These are phyloP conservation scores for Quercus rubra DNA, from an alignment of 306 rosid genomes.

Conservation along the genomic window DNA sequence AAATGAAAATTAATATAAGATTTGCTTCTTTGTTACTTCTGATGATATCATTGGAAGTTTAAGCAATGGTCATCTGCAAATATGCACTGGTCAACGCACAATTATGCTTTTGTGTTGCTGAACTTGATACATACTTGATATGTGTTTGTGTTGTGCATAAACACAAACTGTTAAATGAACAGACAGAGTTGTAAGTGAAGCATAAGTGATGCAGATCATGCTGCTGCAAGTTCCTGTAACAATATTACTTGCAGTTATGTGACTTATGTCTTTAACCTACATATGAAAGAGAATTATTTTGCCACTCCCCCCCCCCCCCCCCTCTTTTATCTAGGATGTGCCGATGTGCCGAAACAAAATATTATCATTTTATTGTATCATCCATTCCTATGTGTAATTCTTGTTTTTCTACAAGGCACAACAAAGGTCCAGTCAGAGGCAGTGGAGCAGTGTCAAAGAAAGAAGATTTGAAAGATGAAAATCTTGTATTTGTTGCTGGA, in stretches of 20 bases:
- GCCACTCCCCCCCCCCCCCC: not conserved
- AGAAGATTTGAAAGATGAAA: slow-evolving; percentile 52
- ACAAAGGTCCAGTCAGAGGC: slow-evolving; percentile 30
- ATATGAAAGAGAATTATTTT: not conserved
- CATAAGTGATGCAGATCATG: not conserved
- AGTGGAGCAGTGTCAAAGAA: slow-evolving; percentile 39
- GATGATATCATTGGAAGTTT: not conserved
- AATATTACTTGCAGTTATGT: not conserved
- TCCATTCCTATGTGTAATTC: slow-evolving; percentile 12
- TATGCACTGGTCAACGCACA: not conserved
- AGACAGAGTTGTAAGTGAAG: not conserved
- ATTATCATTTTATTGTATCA: not conserved
- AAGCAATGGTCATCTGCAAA: not conserved
- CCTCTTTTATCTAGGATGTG: not conserved
- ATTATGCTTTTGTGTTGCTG: not conserved
- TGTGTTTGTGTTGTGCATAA: not conserved
- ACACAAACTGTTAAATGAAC: not conserved
- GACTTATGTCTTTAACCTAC: not conserved
- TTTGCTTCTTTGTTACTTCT: not conserved
- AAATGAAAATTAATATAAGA: no score
- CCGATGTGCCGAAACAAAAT: slow-evolving; percentile 5
- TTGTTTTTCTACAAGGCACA: slow-evolving; percentile 44
- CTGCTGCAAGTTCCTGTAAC: not conserved
- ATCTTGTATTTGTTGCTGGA: slow-evolving; percentile 95
- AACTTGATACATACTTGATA: not conserved